phyloP scores from a whole-genome alignment of 345 rosid genomes.

The Moricandia moricandioides region DNA sequence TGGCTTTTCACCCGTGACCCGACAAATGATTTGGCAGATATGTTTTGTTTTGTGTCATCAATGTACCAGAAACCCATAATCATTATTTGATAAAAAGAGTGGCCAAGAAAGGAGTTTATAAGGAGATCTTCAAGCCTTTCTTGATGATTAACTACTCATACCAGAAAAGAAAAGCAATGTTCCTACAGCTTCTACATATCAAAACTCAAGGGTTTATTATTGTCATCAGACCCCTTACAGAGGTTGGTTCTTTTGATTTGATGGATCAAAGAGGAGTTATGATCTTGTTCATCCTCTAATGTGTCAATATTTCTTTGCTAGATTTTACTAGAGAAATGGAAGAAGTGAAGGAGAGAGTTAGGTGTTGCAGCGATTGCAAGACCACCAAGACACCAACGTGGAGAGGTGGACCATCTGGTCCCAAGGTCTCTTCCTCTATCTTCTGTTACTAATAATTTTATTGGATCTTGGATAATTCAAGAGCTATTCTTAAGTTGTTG shows the following conservation, averaged over 20 bases:
- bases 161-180: not conserved
- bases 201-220: not conserved
- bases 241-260: constrained; percentile 18
- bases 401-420: constrained; percentile 92
- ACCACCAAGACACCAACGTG: constrained; percentile 85
- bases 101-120: not conserved
- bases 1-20: constrained; percentile 10
- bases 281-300: not conserved
- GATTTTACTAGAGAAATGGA: constrained; percentile 33
- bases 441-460: not conserved
- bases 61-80: not conserved
- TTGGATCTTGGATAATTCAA: not conserved
- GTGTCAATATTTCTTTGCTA: not conserved
- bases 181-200: not conserved
- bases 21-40: constrained; percentile 45
- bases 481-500: not conserved
- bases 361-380: constrained; percentile 64
- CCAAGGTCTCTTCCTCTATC: constrained; percentile 56
- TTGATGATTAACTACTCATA: not conserved
- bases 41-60: constrained; percentile 24
- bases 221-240: not conserved
- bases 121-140: constrained; percentile 6
- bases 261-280: not conserved
- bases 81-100: constrained; percentile 10
- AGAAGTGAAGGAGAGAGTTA: constrained; percentile 37